Conservation (phyloP, 768 basidiomycete genomes). For the Dentipellis sp. region DNA sequence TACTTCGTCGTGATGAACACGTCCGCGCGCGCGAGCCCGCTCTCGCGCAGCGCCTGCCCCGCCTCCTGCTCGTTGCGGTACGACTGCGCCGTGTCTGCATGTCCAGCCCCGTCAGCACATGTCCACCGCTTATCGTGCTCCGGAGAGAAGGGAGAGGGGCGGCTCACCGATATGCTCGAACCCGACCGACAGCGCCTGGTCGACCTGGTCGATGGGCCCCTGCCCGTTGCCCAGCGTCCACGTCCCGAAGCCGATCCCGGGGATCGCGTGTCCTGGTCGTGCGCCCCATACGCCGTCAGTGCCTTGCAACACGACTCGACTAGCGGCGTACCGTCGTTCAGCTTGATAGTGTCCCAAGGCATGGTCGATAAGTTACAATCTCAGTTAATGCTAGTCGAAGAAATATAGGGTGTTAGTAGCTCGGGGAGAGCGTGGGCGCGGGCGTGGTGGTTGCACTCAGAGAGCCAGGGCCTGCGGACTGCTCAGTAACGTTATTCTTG, state of each 20-base stretch:
- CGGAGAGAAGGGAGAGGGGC: background rate
- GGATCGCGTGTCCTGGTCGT: slow-evolving; percentile 34
- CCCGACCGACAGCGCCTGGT: slow-evolving; percentile 51
- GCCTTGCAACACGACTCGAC: background rate
- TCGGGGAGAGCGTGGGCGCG: too few relatives aligned
- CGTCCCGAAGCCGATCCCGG: slow-evolving; percentile 53
- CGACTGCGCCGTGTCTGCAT: slow-evolving; percentile 51
- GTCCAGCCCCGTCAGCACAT: background rate
- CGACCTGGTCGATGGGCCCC: slow-evolving; percentile 41
- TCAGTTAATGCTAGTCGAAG: background rate
- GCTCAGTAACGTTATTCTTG: too few relatives aligned
- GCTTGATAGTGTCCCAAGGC: slow-evolving; percentile 51
- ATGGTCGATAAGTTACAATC: slow-evolving; percentile 24
- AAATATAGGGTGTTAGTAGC: too few relatives aligned
- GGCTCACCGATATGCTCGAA: slow-evolving; percentile 53
- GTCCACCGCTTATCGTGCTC: background rate
- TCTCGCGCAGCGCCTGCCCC: slow-evolving; percentile 39
- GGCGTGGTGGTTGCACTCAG: too few relatives aligned
- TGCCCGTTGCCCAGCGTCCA: slow-evolving; percentile 56
- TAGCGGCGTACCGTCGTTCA: slow-evolving; percentile 46
- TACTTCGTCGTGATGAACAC: slow-evolving; percentile 63
- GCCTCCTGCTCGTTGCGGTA: slow-evolving; percentile 56
- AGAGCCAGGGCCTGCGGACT: too few relatives aligned
- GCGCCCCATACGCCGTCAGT: background rate
- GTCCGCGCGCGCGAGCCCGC: slow-evolving; percentile 44